These are phyloP conservation scores for Ceratobasidium sp. DNA, from an alignment of 1,284 basidiomycete genomes.

Conservation along the genomic window DNA sequence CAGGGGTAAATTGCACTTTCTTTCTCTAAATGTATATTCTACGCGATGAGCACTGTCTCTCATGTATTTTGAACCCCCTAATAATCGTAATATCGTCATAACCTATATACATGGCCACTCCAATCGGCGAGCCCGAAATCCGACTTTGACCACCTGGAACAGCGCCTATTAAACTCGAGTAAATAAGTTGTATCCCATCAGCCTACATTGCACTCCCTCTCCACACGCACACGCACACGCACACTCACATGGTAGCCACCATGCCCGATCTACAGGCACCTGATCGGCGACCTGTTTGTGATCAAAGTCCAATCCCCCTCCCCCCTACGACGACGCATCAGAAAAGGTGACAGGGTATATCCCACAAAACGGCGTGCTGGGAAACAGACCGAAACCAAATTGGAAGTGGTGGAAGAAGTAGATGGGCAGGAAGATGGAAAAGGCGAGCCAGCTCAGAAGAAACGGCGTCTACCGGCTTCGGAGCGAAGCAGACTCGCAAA, in stretches of 20 bases:
- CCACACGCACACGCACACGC: not conserved
- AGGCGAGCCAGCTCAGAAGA: conserved; percentile 54
- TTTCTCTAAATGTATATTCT: not conserved
- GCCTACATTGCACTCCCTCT: conserved; percentile 53
- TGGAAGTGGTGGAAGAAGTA: too few relatives aligned
- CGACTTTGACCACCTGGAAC: conserved; percentile 64
- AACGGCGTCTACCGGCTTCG: conserved; percentile 42
- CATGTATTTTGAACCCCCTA: too few relatives aligned
- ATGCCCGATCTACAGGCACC: not conserved
- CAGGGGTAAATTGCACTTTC: too few relatives aligned
- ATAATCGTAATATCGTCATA: not conserved
- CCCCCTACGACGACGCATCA: conserved; percentile 80
- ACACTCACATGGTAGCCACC: not conserved
- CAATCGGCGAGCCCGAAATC: not conserved
- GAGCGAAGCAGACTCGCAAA: conserved; percentile 38
- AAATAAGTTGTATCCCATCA: too few relatives aligned
- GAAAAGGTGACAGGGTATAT: conserved; percentile 70
- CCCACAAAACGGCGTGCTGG: conserved; percentile 19
- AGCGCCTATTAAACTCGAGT: conserved; percentile 83
- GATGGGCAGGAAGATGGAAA: conserved; percentile 52
- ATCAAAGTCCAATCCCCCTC: conserved; percentile 56
- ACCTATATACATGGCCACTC: not conserved
- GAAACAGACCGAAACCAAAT: not conserved
- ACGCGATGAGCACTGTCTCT: not conserved
- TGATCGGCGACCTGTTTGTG: conserved; percentile 60